Evolutionary conservation across 345 rosid species (phyloP), one percentile per base, ranked within the genome.

Genomic region (Limnanthes douglasii): DNA sequence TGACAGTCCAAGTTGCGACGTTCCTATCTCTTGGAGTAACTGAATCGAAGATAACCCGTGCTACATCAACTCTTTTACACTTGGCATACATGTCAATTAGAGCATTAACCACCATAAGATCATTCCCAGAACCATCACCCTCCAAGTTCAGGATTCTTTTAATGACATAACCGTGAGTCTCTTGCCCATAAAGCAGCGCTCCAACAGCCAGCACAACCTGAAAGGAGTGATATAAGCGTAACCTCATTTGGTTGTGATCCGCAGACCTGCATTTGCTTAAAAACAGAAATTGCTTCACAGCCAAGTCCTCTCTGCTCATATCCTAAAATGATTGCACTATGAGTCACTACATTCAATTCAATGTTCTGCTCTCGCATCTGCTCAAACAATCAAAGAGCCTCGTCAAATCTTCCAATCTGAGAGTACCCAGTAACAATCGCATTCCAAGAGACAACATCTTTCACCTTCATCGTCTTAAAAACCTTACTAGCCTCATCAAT

Each of bases 391-490:
- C 43, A 55, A 32, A 80, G 56, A 43, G 80, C 90, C 36, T 80
- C 75, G 11, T 72, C 70, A 16, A 74, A 77, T 45, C 57, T 57
- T 16, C 90, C 96, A 21, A 43, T 48, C 58, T 70, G 90, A 15
- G 96, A 77, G 57, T 65, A 85, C 39, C 86, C 94, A 18, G 83
- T 66, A 28, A 80, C 92, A 94, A 80, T 70, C 11, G 75, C 51
- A 48, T 85, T 85, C 96, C 96, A 85, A 13, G 96, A 73, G 43
- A 85, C 82, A 11, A 80, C 75, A 61, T 86, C 94, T 43, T 70
- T 86, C 10, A 57, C 37, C 14, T 48, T 30, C 73, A 77, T 85
- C 43, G 59, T 31, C 8, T 58, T 43, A 25, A 85, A 85, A 44
- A 80, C 74, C 7, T 34, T 61, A 25, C 43, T 46, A 3, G 86